Evolutionary conservation across 164 flowering plant species (phyloP), one percentile per base, ranked within the genome.

Genomic region (Vitis cinerea): DNA sequence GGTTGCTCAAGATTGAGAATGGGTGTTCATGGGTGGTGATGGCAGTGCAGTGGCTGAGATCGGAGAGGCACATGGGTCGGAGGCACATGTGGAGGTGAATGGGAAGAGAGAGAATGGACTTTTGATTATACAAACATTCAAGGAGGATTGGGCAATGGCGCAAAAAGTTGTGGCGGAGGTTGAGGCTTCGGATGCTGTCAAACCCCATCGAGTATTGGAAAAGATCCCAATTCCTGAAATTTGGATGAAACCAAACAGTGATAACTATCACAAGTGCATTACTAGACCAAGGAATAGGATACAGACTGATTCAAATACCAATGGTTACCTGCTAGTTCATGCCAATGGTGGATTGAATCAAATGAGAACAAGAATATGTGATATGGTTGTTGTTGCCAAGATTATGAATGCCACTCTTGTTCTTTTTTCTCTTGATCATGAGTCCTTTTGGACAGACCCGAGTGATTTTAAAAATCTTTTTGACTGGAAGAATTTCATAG

Each of bases 281-380:
- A 8, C 53, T 50, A 79, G 87, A 56, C 81, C 91, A 0, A 83
- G 51, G 66, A 83, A 75, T 63, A 71, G 58, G 37, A 78, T n/a
- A 64, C 83, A 94, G 60, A 72, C 58, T 0, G 71, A 47, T 10
- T 6, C 66, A 1, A 64, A 70, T 12, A 81, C 93, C 3, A 92
- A 88, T 74, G 97, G 97, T 3, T 95, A 90, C 67, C 69, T 95
- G 57, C 70, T 87, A 15, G 89, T 85, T 70, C 96, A 91, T 69
- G 98, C 98, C 59, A 95, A 93, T 79, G 99, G 99, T 27, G 97
- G 99, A 76, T 75, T 94, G 80, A 94, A 94, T 72, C 99, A 94
- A 74, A 94, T 94, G 99, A 87, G 98, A 85, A 86, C 90, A 65
- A 97, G 99, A 58, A 92, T 92, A 72, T 90, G 92, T 74, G 97